Evolutionary conservation across 345 rosid genomes (phyloP).

Genomic region (Gossypium raimondii): DNA sequence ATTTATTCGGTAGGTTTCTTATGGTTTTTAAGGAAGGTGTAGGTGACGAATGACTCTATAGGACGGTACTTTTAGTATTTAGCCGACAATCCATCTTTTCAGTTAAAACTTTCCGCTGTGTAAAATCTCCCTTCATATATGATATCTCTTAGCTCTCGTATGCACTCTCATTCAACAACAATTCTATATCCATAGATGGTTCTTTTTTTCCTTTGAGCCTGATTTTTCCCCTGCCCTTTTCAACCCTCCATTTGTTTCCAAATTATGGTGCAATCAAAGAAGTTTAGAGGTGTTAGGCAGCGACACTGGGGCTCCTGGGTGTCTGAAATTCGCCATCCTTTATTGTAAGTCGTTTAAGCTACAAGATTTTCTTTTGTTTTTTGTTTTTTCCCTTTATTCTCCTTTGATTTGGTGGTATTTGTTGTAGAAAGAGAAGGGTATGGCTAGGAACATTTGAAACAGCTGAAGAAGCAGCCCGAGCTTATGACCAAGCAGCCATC

Average conservation of each 20-base stretch:
- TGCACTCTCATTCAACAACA: not conserved
- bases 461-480: slow-evolving; percentile 70
- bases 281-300: slow-evolving; percentile 90
- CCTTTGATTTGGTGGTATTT: not conserved
- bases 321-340: slow-evolving; percentile 79
- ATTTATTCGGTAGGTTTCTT: slow-evolving; percentile 9
- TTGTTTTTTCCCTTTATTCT: not conserved
- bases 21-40: not conserved
- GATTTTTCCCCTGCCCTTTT: not conserved
- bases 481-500: slow-evolving; percentile 66
- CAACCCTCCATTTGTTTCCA: not conserved
- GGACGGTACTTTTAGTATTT: not conserved
- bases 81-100: slow-evolving; percentile 10
- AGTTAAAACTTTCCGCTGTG: not conserved
- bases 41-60: not conserved
- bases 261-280: slow-evolving; percentile 52
- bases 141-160: not conserved
- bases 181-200: not conserved
- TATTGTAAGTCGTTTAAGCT: slow-evolving; percentile 31
- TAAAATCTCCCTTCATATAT: not conserved
- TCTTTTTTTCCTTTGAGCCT: not conserved
- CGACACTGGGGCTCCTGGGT: slow-evolving; percentile 96
- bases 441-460: slow-evolving; percentile 85
- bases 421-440: slow-evolving; percentile 58
- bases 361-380: not conserved